A percentile compares a stretch with the other conserved stretches of the same genome.
Evolutionary conservation across 1,139 yeast species (phyloP).

Genomic region (Ogataea hybrid): DNA sequence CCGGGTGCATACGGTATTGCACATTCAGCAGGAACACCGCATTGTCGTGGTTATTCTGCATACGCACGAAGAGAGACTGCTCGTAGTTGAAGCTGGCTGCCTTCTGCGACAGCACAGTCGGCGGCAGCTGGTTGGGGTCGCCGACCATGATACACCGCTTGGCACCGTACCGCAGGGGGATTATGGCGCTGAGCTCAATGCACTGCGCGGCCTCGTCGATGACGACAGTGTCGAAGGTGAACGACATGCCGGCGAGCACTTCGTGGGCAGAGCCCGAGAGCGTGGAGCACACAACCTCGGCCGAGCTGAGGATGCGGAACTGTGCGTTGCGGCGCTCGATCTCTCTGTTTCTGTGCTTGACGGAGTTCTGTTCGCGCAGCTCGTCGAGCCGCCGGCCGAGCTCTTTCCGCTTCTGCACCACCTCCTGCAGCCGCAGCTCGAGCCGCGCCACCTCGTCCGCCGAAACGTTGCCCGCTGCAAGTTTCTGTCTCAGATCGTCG

Average conservation of each 20-base stretch:
- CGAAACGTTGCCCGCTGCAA: constrained; percentile 34
- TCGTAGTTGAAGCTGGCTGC: constrained; percentile 83
- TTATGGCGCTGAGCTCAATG: constrained; percentile 88
- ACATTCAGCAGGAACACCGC: constrained; percentile 77
- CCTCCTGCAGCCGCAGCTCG: constrained; percentile 50
- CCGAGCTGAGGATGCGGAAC: constrained; percentile 66
- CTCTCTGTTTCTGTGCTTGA: constrained; percentile 73
- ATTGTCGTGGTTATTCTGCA: constrained; percentile 67
- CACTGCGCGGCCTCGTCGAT: constrained; percentile 99
- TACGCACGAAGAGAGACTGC: constrained; percentile 90
- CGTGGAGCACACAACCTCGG: constrained; percentile 90
- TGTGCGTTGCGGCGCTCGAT: constrained; percentile 75
- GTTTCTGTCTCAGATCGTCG: constrained; percentile 42
- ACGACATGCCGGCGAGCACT: constrained; percentile 67
- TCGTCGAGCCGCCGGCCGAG: constrained; percentile 75
- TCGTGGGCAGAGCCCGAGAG: constrained; percentile 95
- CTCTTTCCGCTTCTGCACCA: constrained; percentile 60
- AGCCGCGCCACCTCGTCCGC: constrained; percentile 43
- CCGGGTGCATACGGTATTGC: constrained; percentile 99
- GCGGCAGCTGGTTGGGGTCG: constrained; percentile 98
- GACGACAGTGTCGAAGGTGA: constrained; percentile 87
- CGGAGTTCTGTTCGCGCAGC: constrained; percentile 69
- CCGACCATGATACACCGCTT: constrained; percentile 95
- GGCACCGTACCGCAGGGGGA: constrained; percentile 92
- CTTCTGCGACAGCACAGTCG: constrained; percentile 91